Evolutionary conservation across 495 filamentous ascomycete genomes (phyloP).

Genomic region (Aspergillus funiculosus): DNA sequence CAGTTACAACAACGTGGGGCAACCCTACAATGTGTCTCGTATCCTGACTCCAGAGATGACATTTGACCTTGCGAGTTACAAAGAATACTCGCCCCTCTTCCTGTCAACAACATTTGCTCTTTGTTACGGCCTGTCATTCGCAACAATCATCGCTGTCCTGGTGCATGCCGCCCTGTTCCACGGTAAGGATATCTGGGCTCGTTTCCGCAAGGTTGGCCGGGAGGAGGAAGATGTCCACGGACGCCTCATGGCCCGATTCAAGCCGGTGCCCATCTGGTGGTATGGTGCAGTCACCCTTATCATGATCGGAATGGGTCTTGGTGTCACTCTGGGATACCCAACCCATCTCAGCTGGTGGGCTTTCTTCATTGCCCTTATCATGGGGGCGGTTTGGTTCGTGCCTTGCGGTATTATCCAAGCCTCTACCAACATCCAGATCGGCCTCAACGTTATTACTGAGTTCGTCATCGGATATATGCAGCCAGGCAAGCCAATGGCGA

Average conservation of each 20-base stretch:
- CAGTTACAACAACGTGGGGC: slow-evolving; percentile 54
- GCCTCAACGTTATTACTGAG: slow-evolving; percentile 55
- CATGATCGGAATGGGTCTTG: slow-evolving; percentile 49
- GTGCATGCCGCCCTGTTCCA: slow-evolving; percentile 52
- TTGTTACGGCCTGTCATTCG: slow-evolving; percentile 56
- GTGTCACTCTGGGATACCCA: slow-evolving; percentile 45
- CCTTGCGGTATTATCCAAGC: slow-evolving; percentile 51
- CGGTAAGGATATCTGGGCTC: slow-evolving; percentile 48
- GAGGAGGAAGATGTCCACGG: slow-evolving; percentile 64
- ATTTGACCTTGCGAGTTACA: slow-evolving; percentile 50
- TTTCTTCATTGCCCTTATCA: slow-evolving; percentile 47
- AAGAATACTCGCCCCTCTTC: slow-evolving; percentile 55
- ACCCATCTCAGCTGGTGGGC: slow-evolving; percentile 50
- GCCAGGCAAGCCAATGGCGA: slow-evolving; percentile 53
- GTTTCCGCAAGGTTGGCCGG: slow-evolving; percentile 40
- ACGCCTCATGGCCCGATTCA: slow-evolving; percentile 56
- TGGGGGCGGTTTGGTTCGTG: slow-evolving; percentile 46
- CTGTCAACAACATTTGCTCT: slow-evolving; percentile 55
- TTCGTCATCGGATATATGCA: slow-evolving; percentile 62
- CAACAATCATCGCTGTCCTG: slow-evolving; percentile 50
- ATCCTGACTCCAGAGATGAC: slow-evolving; percentile 50
- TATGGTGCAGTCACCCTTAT: slow-evolving; percentile 44
- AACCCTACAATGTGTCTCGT: slow-evolving; percentile 45
- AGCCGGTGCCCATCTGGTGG: slow-evolving; percentile 59
- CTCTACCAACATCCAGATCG: slow-evolving; percentile 49